These are phyloP conservation scores for Metarhizium robertsii DNA, from an alignment of 2,329 filamentous ascomycete species.

Conservation along the genomic window DNA sequence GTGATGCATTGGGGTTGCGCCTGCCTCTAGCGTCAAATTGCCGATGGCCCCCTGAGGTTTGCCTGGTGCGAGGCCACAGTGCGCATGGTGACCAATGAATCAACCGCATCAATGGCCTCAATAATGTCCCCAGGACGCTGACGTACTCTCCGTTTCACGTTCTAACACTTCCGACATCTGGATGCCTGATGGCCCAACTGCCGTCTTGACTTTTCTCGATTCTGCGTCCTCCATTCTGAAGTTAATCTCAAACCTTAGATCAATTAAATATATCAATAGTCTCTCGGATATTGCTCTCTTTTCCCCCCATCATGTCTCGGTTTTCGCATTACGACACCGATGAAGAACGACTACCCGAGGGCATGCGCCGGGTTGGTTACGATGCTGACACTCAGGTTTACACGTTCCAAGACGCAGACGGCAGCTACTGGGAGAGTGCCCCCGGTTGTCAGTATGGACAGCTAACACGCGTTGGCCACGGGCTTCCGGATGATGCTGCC, in stretches of 20 bases:
- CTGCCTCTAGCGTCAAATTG: too few relatives aligned
- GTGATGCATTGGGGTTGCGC: too few relatives aligned
- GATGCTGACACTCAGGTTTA: conserved; percentile 45
- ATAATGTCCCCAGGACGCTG: too few relatives aligned
- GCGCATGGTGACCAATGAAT: too few relatives aligned
- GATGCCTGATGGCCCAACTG: neutral
- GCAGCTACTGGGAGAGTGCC: conserved; percentile 39
- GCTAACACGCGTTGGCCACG: conserved; percentile 29
- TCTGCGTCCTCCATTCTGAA: neutral
- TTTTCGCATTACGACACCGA: conserved; percentile 36
- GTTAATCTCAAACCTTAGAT: neutral
- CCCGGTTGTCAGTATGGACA: conserved; percentile 40
- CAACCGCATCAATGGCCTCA: too few relatives aligned
- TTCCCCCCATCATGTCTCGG: conserved; percentile 25
- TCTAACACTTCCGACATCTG: neutral
- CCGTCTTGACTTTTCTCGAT: neutral
- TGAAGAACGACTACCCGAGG: conserved; percentile 42
- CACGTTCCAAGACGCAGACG: conserved; percentile 39
- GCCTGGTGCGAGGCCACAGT: too few relatives aligned
- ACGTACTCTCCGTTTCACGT: neutral
- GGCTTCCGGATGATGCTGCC: conserved; percentile 14
- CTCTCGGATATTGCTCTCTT: neutral
- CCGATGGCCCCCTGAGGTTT: too few relatives aligned
- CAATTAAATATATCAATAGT: neutral
- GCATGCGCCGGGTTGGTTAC: conserved; percentile 46